Evolutionary conservation across 768 basidiomycete species (phyloP).

Genomic region (Tricholoma hemisulphureum): DNA sequence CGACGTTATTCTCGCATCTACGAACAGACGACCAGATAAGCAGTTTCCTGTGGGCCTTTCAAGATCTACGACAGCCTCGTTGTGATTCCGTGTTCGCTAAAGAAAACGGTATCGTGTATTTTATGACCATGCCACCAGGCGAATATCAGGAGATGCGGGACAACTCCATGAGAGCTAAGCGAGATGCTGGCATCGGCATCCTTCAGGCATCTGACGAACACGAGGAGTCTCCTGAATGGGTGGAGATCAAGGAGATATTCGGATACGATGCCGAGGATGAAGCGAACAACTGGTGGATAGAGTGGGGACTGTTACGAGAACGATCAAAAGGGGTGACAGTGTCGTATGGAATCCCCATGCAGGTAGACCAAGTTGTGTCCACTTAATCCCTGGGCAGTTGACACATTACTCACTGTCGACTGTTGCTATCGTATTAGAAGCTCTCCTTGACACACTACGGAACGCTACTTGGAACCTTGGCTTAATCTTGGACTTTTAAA

Average conservation of each 20-base stretch:
- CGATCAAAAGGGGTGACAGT: constrained; percentile 26
- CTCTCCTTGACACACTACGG: background rate
- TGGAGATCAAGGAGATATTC: constrained; percentile 46
- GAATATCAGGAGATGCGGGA: constrained; percentile 44
- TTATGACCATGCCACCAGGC: constrained; percentile 45
- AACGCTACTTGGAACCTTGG: background rate
- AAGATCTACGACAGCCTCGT: constrained; percentile 53
- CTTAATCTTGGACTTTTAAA: background rate
- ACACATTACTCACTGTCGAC: background rate
- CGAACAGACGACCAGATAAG: constrained; percentile 45
- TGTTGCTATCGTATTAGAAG: background rate
- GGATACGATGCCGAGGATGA: constrained; percentile 57
- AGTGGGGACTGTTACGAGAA: constrained; percentile 49
- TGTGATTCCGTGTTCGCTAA: constrained; percentile 40
- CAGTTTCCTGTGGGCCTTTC: constrained; percentile 50
- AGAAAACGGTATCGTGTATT: constrained; percentile 43
- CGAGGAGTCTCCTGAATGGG: constrained; percentile 37
- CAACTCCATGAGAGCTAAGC: constrained; percentile 29
- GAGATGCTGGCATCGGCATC: constrained; percentile 23
- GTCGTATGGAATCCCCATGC: constrained; percentile 5
- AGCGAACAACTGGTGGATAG: constrained; percentile 61
- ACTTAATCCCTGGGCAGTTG: background rate
- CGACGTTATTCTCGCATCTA: constrained; percentile 57
- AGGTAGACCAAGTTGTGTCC: constrained; percentile 6
- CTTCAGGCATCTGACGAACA: constrained; percentile 7